These are phyloP conservation scores for Bruguiera parviflora DNA, from an alignment of 345 rosid species.

Conservation along the genomic window DNA sequence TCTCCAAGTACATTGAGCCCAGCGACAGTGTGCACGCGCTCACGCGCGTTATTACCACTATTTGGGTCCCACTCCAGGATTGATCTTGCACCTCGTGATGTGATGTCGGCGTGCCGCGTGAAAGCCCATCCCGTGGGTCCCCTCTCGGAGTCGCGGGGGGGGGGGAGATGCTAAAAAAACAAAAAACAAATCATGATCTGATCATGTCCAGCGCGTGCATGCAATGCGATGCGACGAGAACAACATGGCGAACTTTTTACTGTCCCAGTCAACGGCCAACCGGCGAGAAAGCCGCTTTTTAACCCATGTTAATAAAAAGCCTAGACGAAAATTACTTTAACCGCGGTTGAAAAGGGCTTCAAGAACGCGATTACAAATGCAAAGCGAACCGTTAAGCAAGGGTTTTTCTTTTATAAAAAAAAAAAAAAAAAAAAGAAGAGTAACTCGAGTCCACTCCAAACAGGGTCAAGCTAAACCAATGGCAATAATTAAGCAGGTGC, in stretches of 20 bases:
- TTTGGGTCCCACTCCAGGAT: background rate
- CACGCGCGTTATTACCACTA: background rate
- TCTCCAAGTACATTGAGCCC: slow-evolving; percentile 10
- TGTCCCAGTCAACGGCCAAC: slow-evolving; percentile 41
- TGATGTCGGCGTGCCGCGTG: slow-evolving; percentile 15
- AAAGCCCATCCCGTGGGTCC: slow-evolving; percentile 26
- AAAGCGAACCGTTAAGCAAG: background rate
- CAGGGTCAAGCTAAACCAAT: no score
- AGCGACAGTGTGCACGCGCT: slow-evolving; percentile 17
- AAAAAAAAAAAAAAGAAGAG: no score
- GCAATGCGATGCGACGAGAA: slow-evolving; percentile 4
- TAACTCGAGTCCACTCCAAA: no score
- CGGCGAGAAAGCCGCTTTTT: slow-evolving; percentile 42
- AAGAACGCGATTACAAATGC: slow-evolving; percentile 13
- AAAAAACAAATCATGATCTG: slow-evolving; percentile 24
- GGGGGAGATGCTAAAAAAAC: background rate
- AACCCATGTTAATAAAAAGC: slow-evolving; percentile 18
- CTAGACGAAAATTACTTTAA: slow-evolving; percentile 2
- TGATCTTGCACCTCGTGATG: slow-evolving; percentile 20
- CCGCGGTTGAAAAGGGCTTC: slow-evolving; percentile 15
- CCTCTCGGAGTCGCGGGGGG: slow-evolving; percentile 1
- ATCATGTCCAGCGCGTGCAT: slow-evolving; percentile 34
- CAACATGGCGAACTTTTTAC: background rate
- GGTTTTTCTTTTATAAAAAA: no score
- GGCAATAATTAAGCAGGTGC: no score